Evolutionary conservation across 495 filamentous ascomycete species (phyloP).

Genomic region (Cairneyella variabilis): DNA sequence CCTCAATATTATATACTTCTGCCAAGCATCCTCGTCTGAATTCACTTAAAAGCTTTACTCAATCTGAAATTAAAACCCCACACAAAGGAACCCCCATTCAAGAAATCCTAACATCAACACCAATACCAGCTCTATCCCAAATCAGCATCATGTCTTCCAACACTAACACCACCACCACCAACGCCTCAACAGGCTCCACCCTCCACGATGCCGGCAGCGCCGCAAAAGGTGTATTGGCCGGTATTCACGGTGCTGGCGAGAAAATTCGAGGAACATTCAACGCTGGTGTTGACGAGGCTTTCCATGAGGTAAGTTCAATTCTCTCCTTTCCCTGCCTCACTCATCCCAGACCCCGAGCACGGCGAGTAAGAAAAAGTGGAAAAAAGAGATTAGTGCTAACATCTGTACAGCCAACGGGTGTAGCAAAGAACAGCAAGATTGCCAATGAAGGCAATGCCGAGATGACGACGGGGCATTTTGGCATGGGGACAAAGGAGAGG

Average conservation of each 20-base stretch:
- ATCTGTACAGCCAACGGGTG: not conserved
- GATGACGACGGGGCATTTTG: constrained; percentile 13
- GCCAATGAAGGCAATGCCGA: constrained; percentile 12
- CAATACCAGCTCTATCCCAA: too few relatives aligned
- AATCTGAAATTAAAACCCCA: too few relatives aligned
- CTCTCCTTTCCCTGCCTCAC: not conserved
- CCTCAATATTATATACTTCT: too few relatives aligned
- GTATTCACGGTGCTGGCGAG: constrained; percentile 5
- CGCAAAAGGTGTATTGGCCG: constrained; percentile 5
- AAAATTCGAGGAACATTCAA: constrained; percentile 7
- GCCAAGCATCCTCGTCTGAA: too few relatives aligned
- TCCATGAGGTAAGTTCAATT: constrained; percentile 1
- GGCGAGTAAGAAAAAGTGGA: not conserved
- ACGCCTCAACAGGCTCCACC: too few relatives aligned
- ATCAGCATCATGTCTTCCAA: too few relatives aligned
- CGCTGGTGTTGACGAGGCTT: not conserved
- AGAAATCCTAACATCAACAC: too few relatives aligned
- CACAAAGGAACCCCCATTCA: too few relatives aligned
- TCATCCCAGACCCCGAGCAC: not conserved
- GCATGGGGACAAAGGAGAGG: constrained; percentile 11
- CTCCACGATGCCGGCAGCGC: not conserved
- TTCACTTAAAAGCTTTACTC: too few relatives aligned
- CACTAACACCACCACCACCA: not conserved
- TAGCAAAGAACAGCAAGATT: constrained; percentile 9
- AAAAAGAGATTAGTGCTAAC: not conserved